Evolutionary conservation across 305 asterid species (phyloP).

Genomic region (Withania somnifera): DNA sequence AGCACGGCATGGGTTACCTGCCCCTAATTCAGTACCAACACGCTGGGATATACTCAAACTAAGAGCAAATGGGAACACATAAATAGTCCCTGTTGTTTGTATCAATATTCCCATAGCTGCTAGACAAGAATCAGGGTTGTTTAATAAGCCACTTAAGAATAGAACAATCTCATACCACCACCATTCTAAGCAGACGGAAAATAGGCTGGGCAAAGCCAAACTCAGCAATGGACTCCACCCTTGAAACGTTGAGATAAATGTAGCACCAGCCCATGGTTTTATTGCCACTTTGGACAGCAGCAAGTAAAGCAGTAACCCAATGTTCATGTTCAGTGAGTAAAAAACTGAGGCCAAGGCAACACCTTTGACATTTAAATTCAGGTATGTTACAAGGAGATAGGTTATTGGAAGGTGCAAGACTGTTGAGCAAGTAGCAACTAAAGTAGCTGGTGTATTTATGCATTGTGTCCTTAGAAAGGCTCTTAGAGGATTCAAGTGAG

Average conservation of each 20-base stretch:
- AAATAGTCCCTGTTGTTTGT: conserved; percentile 57
- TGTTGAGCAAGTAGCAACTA: conserved; percentile 49
- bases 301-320: conserved; percentile 37
- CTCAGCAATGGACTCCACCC: conserved; percentile 65
- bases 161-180: conserved; percentile 86
- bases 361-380: conserved; percentile 54
- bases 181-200: conserved; percentile 79
- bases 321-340: conserved; percentile 49
- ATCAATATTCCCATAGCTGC: conserved; percentile 83
- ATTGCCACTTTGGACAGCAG: conserved; percentile 37
- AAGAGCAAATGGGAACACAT: conserved; percentile 53
- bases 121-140: conserved; percentile 52
- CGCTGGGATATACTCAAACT: conserved; percentile 69
- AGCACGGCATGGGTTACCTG: conserved; percentile 46
- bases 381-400: conserved; percentile 37
- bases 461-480: conserved; percentile 59
- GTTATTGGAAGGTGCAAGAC: conserved; percentile 48
- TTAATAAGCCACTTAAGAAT: conserved; percentile 50
- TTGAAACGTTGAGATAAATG: conserved; percentile 27
- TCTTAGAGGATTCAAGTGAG: conserved; percentile 48
- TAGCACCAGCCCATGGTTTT: conserved; percentile 57
- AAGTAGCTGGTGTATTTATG: conserved; percentile 43
- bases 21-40: conserved; percentile 72
- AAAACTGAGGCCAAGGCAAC: conserved; percentile 59
- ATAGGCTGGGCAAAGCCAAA: conserved; percentile 56